These are phyloP conservation scores for Debaryomycetaceae sp. DNA, from an alignment of 1,139 yeast species.

Conservation along the genomic window DNA sequence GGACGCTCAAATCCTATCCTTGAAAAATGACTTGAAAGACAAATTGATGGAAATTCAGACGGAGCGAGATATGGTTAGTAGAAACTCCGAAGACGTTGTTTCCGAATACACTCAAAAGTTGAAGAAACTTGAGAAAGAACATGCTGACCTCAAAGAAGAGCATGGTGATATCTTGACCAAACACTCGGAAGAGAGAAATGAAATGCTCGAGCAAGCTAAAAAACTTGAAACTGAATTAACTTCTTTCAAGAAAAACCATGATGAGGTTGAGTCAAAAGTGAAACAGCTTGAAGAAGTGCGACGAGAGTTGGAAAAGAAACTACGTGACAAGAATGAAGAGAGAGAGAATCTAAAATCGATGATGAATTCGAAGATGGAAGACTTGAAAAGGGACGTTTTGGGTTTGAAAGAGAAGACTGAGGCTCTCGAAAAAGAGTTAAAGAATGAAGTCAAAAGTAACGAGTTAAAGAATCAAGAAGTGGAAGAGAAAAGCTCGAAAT, in stretches of 20 bases:
- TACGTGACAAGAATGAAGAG: slow-evolving; percentile 1
- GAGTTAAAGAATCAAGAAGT: slow-evolving; percentile 5
- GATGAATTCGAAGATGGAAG: slow-evolving; percentile 13
- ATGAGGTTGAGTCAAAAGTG: not conserved
- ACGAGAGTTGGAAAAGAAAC: slow-evolving; percentile 4
- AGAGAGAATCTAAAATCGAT: slow-evolving; percentile 1
- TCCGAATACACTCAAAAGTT: slow-evolving; percentile 49
- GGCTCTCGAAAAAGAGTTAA: not conserved
- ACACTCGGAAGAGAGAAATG: not conserved
- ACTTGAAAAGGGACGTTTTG: slow-evolving; percentile 10
- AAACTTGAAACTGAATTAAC: not conserved
- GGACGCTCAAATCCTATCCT: not conserved
- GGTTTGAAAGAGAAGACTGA: slow-evolving; percentile 15
- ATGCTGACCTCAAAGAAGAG: not conserved
- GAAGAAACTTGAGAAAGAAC: slow-evolving; percentile 17
- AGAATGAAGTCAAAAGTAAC: not conserved
- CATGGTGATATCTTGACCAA: not conserved
- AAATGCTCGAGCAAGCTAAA: not conserved
- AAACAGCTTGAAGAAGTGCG: not conserved
- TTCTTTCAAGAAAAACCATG: not conserved
- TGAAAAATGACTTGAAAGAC: slow-evolving; percentile 19
- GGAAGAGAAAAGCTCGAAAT: not conserved
- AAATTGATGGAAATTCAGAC: slow-evolving; percentile 46
- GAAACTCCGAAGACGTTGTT: slow-evolving; percentile 47
- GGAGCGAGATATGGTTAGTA: slow-evolving; percentile 45